Base-by-base conservation (phyloP, 768 basidiomycete species). In the Sarcodon aspratus region DNA sequence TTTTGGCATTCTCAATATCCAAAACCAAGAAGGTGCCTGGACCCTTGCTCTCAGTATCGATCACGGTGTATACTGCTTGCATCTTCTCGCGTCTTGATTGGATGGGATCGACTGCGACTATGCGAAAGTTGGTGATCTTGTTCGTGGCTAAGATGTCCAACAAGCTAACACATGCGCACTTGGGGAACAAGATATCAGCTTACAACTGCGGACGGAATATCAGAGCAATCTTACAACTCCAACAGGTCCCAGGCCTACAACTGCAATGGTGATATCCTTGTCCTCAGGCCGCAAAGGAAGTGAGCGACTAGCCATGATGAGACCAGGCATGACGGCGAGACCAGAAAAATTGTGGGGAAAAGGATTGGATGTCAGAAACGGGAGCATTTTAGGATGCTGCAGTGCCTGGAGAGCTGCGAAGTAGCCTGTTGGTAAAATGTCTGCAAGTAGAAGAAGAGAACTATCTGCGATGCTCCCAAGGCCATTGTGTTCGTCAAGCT, bases 241-340 rank as follows among this genome's bases (percentile, higher is more conserved):
- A 9, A 90, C 87, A 13, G 87, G 87, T 7, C 87, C 87, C 46
- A 90, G 68, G 3, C 86, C 87, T 15, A 89, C 64, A 33, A 89
- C 66, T 0, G 79, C 87, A 46, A 88, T 64, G 1, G 75, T 80
- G 50, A 87, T 7, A 64, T 51, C 48, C 61, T 68, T 51, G 47
- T 72, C 72, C 6, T 63, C 52, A 7, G 64, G 67, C 43, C 78
- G 55, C 38, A 55, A 68, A 47, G 49, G 31, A 44, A 51, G 48
- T 2, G 48, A 36, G 34, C 31, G 32, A 10, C 21, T 45, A 11
- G 27, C 15, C 8, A 37, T 34, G 21, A 48, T n/a, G n/a, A n/a
- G n/a, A 10, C 21, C 46, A 11, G 27, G 27, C 8, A 37, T 34
- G 21, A 48, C n/a, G 9, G 31, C 6, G 10, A 49, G 43, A 10